Base-by-base conservation (phyloP, 352 stramenopile genomes). In the Globisporangium spinosum region DNA sequence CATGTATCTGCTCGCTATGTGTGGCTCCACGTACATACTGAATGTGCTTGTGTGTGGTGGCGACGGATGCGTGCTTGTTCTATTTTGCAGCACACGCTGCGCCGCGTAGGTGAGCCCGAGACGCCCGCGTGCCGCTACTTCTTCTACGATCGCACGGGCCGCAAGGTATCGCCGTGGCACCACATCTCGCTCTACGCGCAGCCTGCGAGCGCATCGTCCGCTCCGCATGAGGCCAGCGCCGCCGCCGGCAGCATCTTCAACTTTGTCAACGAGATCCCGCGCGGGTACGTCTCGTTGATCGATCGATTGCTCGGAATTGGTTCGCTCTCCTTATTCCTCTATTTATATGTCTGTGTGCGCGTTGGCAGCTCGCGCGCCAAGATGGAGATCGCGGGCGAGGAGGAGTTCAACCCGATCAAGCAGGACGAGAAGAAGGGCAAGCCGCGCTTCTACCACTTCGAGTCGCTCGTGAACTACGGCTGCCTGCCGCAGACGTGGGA, bases 401-500 rank as follows among this genome's bases (percentile, higher is more conserved):
- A 98, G 68, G 72, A 82, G 68, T 89, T 90, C 73, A 98, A 98
- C 72, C 95, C 95, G 43, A 98, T 98, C 77, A 96, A 97, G 72
- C 97, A 99, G 80, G 98, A 99, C 85, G 89, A 98, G 55, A 99
- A 98, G 80, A 98, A 99, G 70, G 97, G 97, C 70, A 93, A 94
- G 56, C 94, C 98, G 54, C 87, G 97, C 32, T 85, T 93, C 57
- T 96, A 96, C 70, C 86, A 94, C 74, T 91, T 83, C 61, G 86
- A 88, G 34, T 94, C 88, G 32, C 74, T 96, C 22, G 83, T 94
- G 73, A 99, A 99, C 81, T 99, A 99, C 72, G 98, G 98, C 63
- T 98, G 90, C 70, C 74, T 99, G 65, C 98, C 98, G 54, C 98
- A 99, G 80, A 99, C 98, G 2, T 99, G 98, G 98, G 98, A 99